Percentiles rank a stretch among this genome's conserved stretches.
Conservation (phyloP, 352 stramenopile genomes). For the Phytophthora rubi region DNA sequence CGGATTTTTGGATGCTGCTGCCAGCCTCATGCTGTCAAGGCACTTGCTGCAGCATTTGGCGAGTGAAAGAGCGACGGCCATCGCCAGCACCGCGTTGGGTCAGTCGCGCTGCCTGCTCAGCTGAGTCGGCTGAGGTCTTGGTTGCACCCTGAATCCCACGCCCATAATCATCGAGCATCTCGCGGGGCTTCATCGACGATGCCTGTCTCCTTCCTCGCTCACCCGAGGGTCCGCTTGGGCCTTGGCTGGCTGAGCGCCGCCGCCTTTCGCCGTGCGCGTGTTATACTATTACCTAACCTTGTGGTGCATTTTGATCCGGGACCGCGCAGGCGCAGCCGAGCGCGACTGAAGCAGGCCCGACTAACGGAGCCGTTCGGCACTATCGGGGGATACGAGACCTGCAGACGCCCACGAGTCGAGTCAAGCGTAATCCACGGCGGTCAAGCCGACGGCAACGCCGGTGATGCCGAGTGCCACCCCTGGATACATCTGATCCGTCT, state of each 20-base stretch:
- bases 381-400: background rate
- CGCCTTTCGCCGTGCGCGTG: slow-evolving; percentile 7
- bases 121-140: background rate
- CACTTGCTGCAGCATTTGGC: too few species aligned
- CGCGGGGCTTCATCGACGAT: background rate
- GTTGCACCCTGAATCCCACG: slow-evolving; percentile 9
- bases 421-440: background rate
- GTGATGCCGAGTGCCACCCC: slow-evolving; percentile 20
- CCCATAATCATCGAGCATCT: background rate
- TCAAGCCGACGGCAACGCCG: background rate
- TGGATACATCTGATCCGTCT: slow-evolving; percentile 36
- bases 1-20: background rate
- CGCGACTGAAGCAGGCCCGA: slow-evolving; percentile 24
- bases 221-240: background rate
- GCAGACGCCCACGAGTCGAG: slow-evolving; percentile 5
- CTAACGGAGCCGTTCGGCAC: slow-evolving; percentile 21
- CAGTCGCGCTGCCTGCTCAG: background rate
- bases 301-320: slow-evolving; percentile 30
- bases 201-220: background rate
- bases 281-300: slow-evolving; percentile 12
- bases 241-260: background rate
- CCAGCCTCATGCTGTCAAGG: too few species aligned
- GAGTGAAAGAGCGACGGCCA: too few species aligned
- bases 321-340: slow-evolving; percentile 1
- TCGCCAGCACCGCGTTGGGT: too few species aligned